A percentile compares a stretch with the other conserved stretches of the same genome.
Evolutionary conservation across 2,329 filamentous ascomycete genomes (phyloP).

Genomic region (Aspergillus thermomutatus): DNA sequence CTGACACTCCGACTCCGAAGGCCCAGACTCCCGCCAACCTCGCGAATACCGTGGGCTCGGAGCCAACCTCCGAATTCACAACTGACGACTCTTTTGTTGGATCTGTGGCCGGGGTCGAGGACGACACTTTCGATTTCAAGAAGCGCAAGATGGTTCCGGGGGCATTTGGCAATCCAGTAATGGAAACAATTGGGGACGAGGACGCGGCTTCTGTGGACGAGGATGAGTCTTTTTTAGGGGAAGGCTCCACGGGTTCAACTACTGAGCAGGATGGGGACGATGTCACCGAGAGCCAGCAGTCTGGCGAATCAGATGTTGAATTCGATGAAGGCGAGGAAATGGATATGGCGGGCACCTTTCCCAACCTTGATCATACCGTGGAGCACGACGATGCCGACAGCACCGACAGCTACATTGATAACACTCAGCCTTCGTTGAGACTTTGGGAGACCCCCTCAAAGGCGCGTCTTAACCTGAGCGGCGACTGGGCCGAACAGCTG

Average conservation of each 20-base stretch:
- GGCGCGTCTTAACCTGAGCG: slow-evolving; percentile 56
- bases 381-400: slow-evolving; percentile 61
- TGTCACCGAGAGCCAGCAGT: slow-evolving; percentile 49
- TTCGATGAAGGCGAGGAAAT: slow-evolving; percentile 69
- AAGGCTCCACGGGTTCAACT: slow-evolving; percentile 80
- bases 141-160: slow-evolving; percentile 64
- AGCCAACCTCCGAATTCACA: slow-evolving; percentile 38
- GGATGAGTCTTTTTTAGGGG: slow-evolving; percentile 84
- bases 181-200: slow-evolving; percentile 54
- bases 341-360: slow-evolving; percentile 77
- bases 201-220: slow-evolving; percentile 32
- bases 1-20: slow-evolving; percentile 48
- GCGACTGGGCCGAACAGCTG: slow-evolving; percentile 91
- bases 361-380: slow-evolving; percentile 70
- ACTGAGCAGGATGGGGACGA: slow-evolving; percentile 57
- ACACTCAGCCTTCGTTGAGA: slow-evolving; percentile 31
- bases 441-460: slow-evolving; percentile 52
- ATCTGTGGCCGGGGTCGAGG: slow-evolving; percentile 40
- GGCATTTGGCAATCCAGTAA: slow-evolving; percentile 67
- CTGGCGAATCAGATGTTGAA: slow-evolving; percentile 62
- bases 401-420: slow-evolving; percentile 46
- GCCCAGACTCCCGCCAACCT: slow-evolving; percentile 25
- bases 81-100: slow-evolving; percentile 41
- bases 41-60: slow-evolving; percentile 33
- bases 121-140: slow-evolving; percentile 60